Evolutionary conservation across 208 protist species (phyloP).

Genomic region (Phytomonas francai): DNA sequence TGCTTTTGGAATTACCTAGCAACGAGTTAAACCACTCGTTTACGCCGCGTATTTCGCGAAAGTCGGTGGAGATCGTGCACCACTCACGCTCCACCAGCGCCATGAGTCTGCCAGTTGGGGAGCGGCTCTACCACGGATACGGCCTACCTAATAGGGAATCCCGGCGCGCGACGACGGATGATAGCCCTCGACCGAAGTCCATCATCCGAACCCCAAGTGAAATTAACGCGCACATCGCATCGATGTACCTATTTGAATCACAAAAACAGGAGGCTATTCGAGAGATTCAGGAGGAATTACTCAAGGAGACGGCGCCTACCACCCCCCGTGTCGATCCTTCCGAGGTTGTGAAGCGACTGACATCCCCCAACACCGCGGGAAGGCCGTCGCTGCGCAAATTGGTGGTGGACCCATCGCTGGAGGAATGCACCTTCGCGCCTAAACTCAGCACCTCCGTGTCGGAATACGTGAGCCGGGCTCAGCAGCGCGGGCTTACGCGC

Average conservation of each 20-base stretch:
- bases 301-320: slow-evolving; percentile 1
- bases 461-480: slow-evolving; percentile 9
- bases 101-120: slow-evolving; percentile 17
- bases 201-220: slow-evolving; percentile 23
- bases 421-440: slow-evolving; percentile 15
- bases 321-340: slow-evolving; percentile 24
- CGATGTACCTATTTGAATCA: slow-evolving; percentile 36
- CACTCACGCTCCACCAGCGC: slow-evolving; percentile 23
- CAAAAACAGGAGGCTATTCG: slow-evolving; percentile 29
- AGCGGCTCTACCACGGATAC: slow-evolving; percentile 45
- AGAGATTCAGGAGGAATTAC: slow-evolving; percentile 25
- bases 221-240: slow-evolving; percentile 41
- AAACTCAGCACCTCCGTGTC: slow-evolving; percentile 8
- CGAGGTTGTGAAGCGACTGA: slow-evolving; percentile 38
- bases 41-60: slow-evolving; percentile 31
- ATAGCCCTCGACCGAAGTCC: neutral
- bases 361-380: no score
- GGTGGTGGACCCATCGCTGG: slow-evolving; percentile 1
- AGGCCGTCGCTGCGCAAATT: slow-evolving; percentile 7
- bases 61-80: slow-evolving; percentile 24
- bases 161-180: neutral
- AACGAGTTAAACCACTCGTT: slow-evolving; percentile 16
- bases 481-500: slow-evolving; percentile 15
- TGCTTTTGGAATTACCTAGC: slow-evolving; percentile 38
- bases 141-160: slow-evolving; percentile 18